These are phyloP conservation scores for Coemansia sp. DNA, from an alignment of 192 early-diverging fungal genomes.

Conservation along the genomic window DNA sequence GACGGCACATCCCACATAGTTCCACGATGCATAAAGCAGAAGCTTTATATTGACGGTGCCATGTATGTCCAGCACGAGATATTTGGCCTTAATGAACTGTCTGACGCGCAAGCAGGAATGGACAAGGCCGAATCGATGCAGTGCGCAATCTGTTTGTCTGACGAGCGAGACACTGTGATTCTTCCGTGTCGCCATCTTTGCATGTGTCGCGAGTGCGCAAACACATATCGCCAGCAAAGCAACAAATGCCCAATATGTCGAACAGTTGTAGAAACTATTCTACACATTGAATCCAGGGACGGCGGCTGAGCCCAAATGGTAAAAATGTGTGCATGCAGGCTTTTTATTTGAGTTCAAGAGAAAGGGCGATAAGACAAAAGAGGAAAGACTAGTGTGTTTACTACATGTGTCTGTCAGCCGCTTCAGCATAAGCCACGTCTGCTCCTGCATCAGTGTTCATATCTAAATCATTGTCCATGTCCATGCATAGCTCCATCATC, in stretches of 20 bases:
- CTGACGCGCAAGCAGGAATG: conserved; percentile 4
- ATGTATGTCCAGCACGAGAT: conserved; percentile 47
- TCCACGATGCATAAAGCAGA: conserved; percentile 49
- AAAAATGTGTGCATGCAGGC: background rate
- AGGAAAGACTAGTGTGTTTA: background rate
- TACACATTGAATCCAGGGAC: conserved; percentile 29
- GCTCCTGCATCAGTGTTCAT: background rate
- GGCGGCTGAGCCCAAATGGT: background rate
- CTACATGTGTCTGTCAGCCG: too few relatives aligned
- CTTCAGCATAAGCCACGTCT: background rate
- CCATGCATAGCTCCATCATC: conserved; percentile 22
- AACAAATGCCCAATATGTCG: conserved; percentile 55
- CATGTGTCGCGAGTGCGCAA: conserved; percentile 73
- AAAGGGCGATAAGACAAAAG: background rate
- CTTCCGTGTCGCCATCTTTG: conserved; percentile 83
- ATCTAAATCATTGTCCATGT: conserved; percentile 4
- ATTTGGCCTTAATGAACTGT: conserved; percentile 39
- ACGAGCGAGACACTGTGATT: conserved; percentile 69
- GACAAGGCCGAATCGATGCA: conserved; percentile 56
- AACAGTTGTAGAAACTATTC: conserved; percentile 42
- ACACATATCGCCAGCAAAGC: conserved; percentile 60
- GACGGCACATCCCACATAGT: conserved; percentile 29
- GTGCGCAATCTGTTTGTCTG: conserved; percentile 78
- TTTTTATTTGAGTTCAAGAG: background rate
- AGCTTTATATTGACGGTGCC: conserved; percentile 30